phyloP scores from a whole-genome alignment of 1,284 basidiomycete genomes.

The Anthracocystis panici-leucophaei region DNA sequence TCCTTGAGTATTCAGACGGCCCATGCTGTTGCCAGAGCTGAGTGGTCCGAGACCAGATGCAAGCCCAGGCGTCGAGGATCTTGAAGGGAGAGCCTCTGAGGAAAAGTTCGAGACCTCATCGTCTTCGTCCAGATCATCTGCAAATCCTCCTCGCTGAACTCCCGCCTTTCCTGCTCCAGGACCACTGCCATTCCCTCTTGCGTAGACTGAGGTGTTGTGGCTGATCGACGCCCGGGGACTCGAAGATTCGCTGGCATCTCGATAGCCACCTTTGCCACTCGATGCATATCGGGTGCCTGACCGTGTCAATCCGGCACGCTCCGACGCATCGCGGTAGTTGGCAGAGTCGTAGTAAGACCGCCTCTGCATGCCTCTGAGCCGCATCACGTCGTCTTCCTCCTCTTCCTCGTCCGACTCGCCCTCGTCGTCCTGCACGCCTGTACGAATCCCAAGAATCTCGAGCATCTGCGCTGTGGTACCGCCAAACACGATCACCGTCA shows the following conservation, averaged over 20 bases:
- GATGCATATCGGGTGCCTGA: constrained; percentile 21
- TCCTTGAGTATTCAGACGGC: constrained; percentile 9
- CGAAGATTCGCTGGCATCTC: constrained; percentile 37
- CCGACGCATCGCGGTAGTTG: constrained; percentile 36
- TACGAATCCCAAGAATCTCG: constrained; percentile 94
- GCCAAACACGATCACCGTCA: constrained; percentile 94
- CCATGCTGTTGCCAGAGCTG: constrained; percentile 7
- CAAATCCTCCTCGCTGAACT: constrained; percentile 32
- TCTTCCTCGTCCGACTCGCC: constrained; percentile 72
- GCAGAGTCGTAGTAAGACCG: constrained; percentile 27
- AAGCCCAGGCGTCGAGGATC: constrained; percentile 27
- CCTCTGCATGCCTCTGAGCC: constrained; percentile 36
- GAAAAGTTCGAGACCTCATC: constrained; percentile 34
- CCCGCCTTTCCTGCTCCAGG: background rate
- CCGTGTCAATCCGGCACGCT: constrained; percentile 42
- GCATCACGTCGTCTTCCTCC: constrained; percentile 43
- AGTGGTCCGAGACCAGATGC: constrained; percentile 14
- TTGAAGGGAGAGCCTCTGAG: constrained; percentile 30
- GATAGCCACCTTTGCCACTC: constrained; percentile 31
- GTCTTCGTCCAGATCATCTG: constrained; percentile 53
- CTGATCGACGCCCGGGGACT: constrained; percentile 37
- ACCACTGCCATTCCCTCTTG: constrained; percentile 12
- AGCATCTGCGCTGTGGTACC: constrained; percentile 97
- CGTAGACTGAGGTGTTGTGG: constrained; percentile 23
- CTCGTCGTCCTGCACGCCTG: constrained; percentile 86